Evolutionary conservation across 495 filamentous ascomycete species (phyloP).

Genomic region (Cetradonia linearis): DNA sequence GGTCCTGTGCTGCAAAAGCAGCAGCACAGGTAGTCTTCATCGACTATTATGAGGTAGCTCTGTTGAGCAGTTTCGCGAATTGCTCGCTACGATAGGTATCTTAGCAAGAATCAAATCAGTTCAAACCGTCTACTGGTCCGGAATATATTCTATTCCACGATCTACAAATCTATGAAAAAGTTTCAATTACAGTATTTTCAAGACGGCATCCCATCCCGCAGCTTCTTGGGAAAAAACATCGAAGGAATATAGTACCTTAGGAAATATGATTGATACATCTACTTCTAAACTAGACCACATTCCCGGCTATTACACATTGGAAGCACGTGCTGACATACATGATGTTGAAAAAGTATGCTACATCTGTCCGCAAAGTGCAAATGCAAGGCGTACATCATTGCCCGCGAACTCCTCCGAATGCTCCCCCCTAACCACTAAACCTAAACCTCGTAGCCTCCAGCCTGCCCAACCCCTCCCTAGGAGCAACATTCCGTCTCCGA

Average conservation of each 20-base stretch:
- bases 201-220: too few species aligned
- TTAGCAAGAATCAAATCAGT: conserved; percentile 7
- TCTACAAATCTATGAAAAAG: too few species aligned
- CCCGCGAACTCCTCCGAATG: too few species aligned
- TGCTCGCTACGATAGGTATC: background rate
- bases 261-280: too few species aligned
- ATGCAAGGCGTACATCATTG: too few species aligned
- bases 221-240: too few species aligned
- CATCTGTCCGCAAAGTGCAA: background rate
- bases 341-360: background rate
- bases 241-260: too few species aligned
- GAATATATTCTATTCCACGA: background rate
- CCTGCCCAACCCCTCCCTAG: conserved; percentile 78
- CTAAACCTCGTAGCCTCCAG: conserved; percentile 78
- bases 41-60: conserved; percentile 4
- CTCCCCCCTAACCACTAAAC: conserved; percentile 51
- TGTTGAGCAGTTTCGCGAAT: background rate
- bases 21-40: background rate
- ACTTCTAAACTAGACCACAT: too few species aligned
- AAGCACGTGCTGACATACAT: background rate
- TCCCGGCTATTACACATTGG: too few species aligned
- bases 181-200: too few species aligned
- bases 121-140: background rate
- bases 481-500: conserved; percentile 83
- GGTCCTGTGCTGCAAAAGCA: background rate